Evolutionary conservation across 2,329 filamentous ascomycete species (phyloP).

Genomic region (Aspergillus sp.): DNA sequence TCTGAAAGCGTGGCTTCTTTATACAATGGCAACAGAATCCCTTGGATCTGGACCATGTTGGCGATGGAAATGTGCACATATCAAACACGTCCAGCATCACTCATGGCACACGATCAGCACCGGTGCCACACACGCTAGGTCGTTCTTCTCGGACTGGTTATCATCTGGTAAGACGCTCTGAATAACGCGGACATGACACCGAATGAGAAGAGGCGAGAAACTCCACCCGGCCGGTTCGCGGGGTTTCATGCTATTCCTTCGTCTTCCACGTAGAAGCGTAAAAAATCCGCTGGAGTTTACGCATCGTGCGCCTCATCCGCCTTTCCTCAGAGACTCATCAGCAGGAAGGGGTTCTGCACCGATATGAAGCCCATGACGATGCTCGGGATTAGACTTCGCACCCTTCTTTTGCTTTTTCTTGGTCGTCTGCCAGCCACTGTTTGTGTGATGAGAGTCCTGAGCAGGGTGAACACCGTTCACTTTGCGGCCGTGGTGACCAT

Average conservation of each 20-base stretch:
- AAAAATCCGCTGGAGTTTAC: no score
- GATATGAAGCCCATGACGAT: conserved; percentile 23
- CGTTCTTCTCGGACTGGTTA: not conserved
- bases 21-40: conserved; percentile 15
- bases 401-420: conserved; percentile 43
- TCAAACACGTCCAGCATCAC: conserved; percentile 1
- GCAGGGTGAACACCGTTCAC: conserved; percentile 27
- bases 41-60: conserved; percentile 4
- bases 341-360: conserved; percentile 39
- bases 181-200: not conserved
- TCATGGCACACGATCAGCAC: conserved; percentile 3
- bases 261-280: no score
- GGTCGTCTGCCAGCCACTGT: conserved; percentile 43
- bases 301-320: conserved; percentile 32
- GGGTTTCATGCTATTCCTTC: not conserved
- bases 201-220: not conserved
- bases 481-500: conserved; percentile 24
- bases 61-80: conserved; percentile 6
- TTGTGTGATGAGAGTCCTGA: conserved; percentile 24
- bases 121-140: conserved; percentile 6
- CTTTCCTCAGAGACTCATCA: conserved; percentile 45
- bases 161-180: not conserved
- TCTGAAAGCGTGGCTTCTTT: conserved; percentile 15
- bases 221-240: not conserved
- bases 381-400: conserved; percentile 33